phyloP scores from a whole-genome alignment of 495 filamentous ascomycete species.

The Aspergillus bridgeri region DNA sequence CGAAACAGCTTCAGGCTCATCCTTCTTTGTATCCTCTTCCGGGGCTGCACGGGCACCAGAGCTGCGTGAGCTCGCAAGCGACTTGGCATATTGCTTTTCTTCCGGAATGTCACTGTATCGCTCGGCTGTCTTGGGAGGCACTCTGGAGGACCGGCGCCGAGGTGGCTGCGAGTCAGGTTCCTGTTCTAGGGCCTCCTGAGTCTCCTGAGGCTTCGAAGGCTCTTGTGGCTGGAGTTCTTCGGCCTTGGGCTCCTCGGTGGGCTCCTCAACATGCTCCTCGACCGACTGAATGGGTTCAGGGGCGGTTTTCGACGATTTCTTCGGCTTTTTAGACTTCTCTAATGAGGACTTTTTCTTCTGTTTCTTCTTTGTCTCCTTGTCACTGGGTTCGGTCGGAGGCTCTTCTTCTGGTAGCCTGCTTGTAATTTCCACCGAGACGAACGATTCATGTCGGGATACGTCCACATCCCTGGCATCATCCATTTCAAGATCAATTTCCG shows the following conservation, averaged over 20 bases:
- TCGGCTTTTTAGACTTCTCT: constrained; percentile 43
- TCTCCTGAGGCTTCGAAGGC: not conserved
- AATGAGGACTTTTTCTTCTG: constrained; percentile 41
- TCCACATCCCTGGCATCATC: constrained; percentile 30
- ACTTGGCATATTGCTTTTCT: constrained; percentile 38
- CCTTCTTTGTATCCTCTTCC: constrained; percentile 9
- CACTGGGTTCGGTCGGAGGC: constrained; percentile 28
- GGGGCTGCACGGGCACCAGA: constrained; percentile 12
- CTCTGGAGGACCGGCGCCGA: constrained; percentile 27
- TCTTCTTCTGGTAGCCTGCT: constrained; percentile 35
- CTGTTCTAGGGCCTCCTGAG: constrained; percentile 17
- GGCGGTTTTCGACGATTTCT: constrained; percentile 21
- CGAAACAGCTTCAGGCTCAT: constrained; percentile 26
- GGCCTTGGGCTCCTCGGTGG: constrained; percentile 6
- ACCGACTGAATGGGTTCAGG: not conserved
- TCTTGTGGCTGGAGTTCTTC: constrained; percentile 10
- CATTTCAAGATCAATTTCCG: not conserved
- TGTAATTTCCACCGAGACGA: constrained; percentile 35
- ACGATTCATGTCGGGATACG: constrained; percentile 34
- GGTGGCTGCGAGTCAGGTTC: constrained; percentile 17
- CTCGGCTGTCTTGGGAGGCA: constrained; percentile 43
- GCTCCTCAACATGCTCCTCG: constrained; percentile 26
- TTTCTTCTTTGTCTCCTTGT: constrained; percentile 30
- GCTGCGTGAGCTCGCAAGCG: constrained; percentile 23
- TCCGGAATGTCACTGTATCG: constrained; percentile 44